Percentiles rank a stretch among this genome's conserved stretches.
phyloP scores from a whole-genome alignment of 2,329 filamentous ascomycete species.

The Teratosphaeria destructans region DNA sequence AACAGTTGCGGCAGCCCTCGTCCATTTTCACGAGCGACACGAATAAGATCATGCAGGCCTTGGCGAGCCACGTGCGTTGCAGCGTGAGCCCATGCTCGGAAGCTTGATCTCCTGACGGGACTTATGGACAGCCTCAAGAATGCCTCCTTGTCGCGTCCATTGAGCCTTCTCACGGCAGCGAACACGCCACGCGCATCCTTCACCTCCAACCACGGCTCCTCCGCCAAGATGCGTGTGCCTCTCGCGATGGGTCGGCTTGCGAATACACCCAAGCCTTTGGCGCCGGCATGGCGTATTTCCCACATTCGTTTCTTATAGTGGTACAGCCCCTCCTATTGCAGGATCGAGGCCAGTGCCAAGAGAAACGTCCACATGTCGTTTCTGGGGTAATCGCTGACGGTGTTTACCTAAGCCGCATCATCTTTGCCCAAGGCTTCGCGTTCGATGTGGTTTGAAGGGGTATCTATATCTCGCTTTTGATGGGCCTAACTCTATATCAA shows the following conservation, averaged over 20 bases:
- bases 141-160: conserved; percentile 9
- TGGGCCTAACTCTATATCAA: no score
- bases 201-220: conserved; percentile 27
- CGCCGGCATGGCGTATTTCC: conserved; percentile 13
- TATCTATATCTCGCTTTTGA: no score
- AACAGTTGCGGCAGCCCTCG: neutral
- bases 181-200: conserved; percentile 10
- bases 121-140: conserved; percentile 6
- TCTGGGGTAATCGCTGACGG: no score
- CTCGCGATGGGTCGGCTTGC: conserved; percentile 27
- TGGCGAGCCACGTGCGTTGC: conserved; percentile 7
- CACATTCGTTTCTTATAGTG: conserved; percentile 7
- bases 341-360: neutral
- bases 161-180: conserved; percentile 12
- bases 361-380: no score
- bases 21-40: neutral
- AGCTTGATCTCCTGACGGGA: conserved; percentile 2
- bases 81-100: conserved; percentile 7
- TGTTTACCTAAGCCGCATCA: no score
- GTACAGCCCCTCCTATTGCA: no score
- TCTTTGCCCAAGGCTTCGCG: no score
- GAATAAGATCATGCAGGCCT: neutral
- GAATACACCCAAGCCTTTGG: conserved; percentile 33
- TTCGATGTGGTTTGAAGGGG: no score
- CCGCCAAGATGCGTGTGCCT: conserved; percentile 33